Percentiles rank a stretch among this genome's conserved stretches.
Evolutionary conservation across 768 basidiomycete species (phyloP).

Genomic region (Mycena epipterygia): DNA sequence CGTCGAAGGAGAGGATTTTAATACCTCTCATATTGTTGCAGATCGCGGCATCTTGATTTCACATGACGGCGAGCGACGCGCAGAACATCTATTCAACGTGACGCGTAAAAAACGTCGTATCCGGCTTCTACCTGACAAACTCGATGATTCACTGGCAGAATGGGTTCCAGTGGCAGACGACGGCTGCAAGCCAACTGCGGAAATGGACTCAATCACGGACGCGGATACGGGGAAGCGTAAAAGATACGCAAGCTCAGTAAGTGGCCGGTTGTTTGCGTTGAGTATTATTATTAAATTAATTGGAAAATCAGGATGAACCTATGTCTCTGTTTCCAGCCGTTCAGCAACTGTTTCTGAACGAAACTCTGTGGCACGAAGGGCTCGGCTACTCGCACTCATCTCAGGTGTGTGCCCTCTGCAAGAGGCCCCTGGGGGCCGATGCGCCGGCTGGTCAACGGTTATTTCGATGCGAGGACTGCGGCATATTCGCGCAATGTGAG

Average conservation of each 20-base stretch:
- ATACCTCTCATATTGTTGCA: background rate
- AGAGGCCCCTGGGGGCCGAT: background rate
- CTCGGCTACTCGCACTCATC: background rate
- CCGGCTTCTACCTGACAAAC: background rate
- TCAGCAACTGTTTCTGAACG: background rate
- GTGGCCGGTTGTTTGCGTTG: background rate
- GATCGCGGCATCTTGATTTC: conserved; percentile 6
- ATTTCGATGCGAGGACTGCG: conserved; percentile 19
- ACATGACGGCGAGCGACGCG: background rate
- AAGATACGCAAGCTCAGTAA: background rate
- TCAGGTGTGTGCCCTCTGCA: background rate
- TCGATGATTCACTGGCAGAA: background rate
- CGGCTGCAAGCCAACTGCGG: background rate
- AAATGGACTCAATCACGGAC: background rate
- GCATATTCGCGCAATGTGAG: conserved; percentile 9
- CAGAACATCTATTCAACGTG: background rate
- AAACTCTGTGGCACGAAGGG: background rate
- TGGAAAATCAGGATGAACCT: conserved; percentile 5
- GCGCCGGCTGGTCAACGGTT: background rate
- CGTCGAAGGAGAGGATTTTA: background rate
- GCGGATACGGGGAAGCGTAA: background rate
- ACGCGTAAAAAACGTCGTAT: conserved; percentile 4
- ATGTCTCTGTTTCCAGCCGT: background rate
- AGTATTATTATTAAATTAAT: too few species aligned
- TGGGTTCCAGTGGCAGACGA: conserved; percentile 10